Percentiles rank a stretch among this genome's conserved stretches.
phyloP scores from a whole-genome alignment of 345 rosid species.

The Nasturtium officinale region DNA sequence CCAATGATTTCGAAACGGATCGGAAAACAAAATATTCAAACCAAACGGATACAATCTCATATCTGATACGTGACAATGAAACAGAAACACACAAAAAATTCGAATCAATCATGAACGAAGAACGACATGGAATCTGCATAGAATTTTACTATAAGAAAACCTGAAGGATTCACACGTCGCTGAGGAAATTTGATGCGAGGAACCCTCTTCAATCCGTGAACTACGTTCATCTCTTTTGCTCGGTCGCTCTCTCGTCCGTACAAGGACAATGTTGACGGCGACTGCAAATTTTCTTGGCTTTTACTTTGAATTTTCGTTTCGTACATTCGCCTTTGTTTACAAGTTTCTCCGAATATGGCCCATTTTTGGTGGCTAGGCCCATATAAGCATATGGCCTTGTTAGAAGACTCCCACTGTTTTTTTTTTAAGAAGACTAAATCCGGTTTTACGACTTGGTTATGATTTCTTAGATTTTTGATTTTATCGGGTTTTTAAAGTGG shows the following conservation, averaged over 20 bases:
- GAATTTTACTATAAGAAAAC: conserved; percentile 23
- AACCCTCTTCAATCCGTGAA: conserved; percentile 74
- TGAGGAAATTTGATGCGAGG: conserved; percentile 89
- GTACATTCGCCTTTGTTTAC: conserved; percentile 2
- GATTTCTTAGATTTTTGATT: neutral
- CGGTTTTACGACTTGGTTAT: neutral
- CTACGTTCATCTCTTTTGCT: conserved; percentile 53
- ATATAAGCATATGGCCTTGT: neutral
- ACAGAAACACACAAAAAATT: neutral
- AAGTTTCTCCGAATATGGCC: neutral
- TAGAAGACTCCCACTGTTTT: neutral
- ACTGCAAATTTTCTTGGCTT: conserved; percentile 11
- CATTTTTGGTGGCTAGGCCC: neutral
- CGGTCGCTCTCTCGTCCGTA: conserved; percentile 3
- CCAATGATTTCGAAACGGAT: conserved; percentile 19
- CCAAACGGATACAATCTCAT: neutral
- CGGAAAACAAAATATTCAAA: neutral
- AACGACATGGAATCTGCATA: neutral
- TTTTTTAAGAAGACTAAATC: too few species aligned
- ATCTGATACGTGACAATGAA: conserved; percentile 14
- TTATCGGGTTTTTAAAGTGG: too few species aligned
- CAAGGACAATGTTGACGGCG: conserved; percentile 34
- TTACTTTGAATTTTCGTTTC: neutral
- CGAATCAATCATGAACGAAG: conserved; percentile 14
- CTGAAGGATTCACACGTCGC: conserved; percentile 57